Evolutionary conservation across 129 eudicot species (phyloP).

Genomic region (Artemisia argyi): DNA sequence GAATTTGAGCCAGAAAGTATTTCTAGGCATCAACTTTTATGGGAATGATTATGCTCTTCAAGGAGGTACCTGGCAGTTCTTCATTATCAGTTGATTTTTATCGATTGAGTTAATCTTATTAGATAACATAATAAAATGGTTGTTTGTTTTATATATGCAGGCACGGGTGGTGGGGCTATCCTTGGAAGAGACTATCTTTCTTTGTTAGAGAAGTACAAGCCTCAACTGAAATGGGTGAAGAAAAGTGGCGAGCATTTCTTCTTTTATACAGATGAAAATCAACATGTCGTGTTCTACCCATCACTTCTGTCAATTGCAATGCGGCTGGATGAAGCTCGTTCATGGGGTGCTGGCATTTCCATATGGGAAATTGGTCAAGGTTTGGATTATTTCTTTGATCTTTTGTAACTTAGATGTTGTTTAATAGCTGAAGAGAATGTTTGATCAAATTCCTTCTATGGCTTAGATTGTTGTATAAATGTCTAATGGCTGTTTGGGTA

Average conservation of each 20-base stretch:
- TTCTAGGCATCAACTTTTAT: conserved; percentile 85
- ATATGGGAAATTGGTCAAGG: conserved; percentile 99
- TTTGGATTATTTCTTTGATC: conserved; percentile 72
- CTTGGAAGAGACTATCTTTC: conserved; percentile 80
- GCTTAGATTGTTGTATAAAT: conserved; percentile 3
- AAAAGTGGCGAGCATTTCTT: conserved; percentile 86
- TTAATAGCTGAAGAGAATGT: not conserved
- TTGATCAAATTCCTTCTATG: not conserved
- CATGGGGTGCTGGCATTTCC: conserved; percentile 84
- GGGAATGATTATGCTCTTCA: conserved; percentile 79
- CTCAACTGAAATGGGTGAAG: conserved; percentile 71
- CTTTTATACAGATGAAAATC: conserved; percentile 56
- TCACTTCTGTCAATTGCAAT: conserved; percentile 57
- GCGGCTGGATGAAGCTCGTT: conserved; percentile 80
- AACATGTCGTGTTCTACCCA: conserved; percentile 76
- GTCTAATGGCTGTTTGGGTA: too few species aligned
- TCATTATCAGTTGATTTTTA: not conserved
- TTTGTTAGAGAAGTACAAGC: conserved; percentile 74
- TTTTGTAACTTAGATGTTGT: conserved; percentile 39
- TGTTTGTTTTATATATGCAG: conserved; percentile 30
- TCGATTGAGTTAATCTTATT: not conserved
- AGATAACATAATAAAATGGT: not conserved
- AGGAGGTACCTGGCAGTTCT: conserved; percentile 51
- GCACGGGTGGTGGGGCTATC: conserved; percentile 80
- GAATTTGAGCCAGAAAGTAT: conserved; percentile 58